Evolutionary conservation across 2,329 filamentous ascomycete genomes (phyloP).

Genomic region (Samsoniella hepiali): DNA sequence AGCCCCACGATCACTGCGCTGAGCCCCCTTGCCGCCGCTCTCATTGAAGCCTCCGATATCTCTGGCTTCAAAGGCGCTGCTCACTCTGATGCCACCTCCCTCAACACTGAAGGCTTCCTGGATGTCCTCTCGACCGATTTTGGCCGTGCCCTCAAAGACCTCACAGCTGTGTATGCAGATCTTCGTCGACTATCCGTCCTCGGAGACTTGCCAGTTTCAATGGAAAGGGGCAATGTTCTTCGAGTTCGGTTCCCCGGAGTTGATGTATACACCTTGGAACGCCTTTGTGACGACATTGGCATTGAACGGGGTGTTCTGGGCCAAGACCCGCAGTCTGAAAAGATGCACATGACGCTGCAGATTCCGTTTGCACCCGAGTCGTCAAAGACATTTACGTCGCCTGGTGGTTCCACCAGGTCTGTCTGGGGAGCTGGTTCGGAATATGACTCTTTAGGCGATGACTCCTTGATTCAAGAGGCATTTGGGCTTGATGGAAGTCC

Average conservation of each 20-base stretch:
- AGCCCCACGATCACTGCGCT: slow-evolving; percentile 89
- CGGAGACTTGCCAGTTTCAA: slow-evolving; percentile 77
- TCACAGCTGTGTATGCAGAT: slow-evolving; percentile 76
- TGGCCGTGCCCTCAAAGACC: slow-evolving; percentile 77
- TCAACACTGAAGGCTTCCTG: slow-evolving; percentile 81
- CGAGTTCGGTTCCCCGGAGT: slow-evolving; percentile 89
- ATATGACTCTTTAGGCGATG: slow-evolving; percentile 34
- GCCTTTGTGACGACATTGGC: slow-evolving; percentile 82
- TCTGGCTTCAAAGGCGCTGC: slow-evolving; percentile 42
- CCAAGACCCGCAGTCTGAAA: slow-evolving; percentile 69
- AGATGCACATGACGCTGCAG: slow-evolving; percentile 69
- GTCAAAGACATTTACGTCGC: slow-evolving; percentile 40
- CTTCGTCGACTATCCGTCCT: slow-evolving; percentile 71
- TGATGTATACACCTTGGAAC: slow-evolving; percentile 76
- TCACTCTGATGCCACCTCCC: slow-evolving; percentile 50
- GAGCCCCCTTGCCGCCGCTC: slow-evolving; percentile 60
- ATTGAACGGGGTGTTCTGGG: slow-evolving; percentile 73
- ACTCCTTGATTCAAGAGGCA: slow-evolving; percentile 37
- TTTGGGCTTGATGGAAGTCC: slow-evolving; percentile 45
- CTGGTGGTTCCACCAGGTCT: slow-evolving; percentile 48
- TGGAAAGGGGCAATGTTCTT: slow-evolving; percentile 65
- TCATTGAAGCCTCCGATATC: slow-evolving; percentile 44
- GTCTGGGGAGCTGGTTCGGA: slow-evolving; percentile 41
- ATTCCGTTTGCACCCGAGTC: slow-evolving; percentile 78
- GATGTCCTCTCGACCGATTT: slow-evolving; percentile 87